These are phyloP conservation scores for Mycena rebaudengoi DNA, from an alignment of 768 basidiomycete genomes.

Conservation along the genomic window DNA sequence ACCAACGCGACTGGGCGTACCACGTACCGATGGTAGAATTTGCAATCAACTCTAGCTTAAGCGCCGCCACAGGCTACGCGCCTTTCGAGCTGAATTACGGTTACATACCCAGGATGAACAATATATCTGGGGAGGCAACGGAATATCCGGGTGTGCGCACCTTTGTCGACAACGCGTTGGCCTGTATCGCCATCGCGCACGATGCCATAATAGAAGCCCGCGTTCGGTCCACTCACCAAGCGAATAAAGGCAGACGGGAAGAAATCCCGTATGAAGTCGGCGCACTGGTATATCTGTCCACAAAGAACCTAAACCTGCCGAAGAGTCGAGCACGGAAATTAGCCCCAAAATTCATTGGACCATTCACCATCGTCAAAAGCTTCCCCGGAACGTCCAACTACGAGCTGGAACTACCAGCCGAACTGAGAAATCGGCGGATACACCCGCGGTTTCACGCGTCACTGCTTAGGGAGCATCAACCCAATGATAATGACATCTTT, in stretches of 20 bases:
- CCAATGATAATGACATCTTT: conserved; percentile 45
- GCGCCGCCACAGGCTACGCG: conserved; percentile 41
- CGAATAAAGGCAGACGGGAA: too few relatives aligned
- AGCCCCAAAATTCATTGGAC: conserved; percentile 50
- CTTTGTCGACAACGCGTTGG: conserved; percentile 33
- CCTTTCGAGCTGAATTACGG: conserved; percentile 40
- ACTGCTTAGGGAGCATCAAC: conserved; percentile 35
- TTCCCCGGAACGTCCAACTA: conserved; percentile 35
- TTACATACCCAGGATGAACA: conserved; percentile 33
- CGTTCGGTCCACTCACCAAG: conserved; percentile 35
- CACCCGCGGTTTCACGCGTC: conserved; percentile 46
- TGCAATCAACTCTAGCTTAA: too few relatives aligned
- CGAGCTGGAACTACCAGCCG: conserved; percentile 35
- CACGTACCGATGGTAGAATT: conserved; percentile 24
- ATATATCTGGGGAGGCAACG: neutral
- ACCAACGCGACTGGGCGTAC: neutral
- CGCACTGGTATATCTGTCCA: conserved; percentile 45
- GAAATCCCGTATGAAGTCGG: conserved; percentile 28
- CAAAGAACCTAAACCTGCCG: conserved; percentile 41
- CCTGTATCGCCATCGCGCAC: conserved; percentile 40
- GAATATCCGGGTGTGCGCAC: conserved; percentile 30
- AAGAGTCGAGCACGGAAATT: too few relatives aligned
- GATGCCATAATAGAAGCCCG: conserved; percentile 45
- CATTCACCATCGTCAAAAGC: conserved; percentile 36
- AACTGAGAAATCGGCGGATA: conserved; percentile 34